phyloP scores from a whole-genome alignment of 1,139 yeast genomes.

The Blastobotrys ciferrii region DNA sequence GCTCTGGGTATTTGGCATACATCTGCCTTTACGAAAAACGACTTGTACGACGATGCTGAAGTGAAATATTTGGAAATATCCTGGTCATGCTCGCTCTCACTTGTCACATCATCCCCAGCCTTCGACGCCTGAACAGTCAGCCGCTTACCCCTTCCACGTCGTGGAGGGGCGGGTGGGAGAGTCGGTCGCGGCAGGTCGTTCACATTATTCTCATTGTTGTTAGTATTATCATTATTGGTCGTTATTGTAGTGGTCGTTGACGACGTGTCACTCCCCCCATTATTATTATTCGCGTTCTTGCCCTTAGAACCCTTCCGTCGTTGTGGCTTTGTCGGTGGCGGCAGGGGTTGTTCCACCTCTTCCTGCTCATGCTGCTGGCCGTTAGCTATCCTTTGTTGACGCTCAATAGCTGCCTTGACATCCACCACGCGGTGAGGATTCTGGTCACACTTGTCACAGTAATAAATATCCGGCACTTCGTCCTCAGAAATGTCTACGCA shows the following conservation, averaged over 20 bases:
- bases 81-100: slow-evolving; percentile 18
- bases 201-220: neutral
- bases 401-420: slow-evolving; percentile 46
- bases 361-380: slow-evolving; percentile 4
- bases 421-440: slow-evolving; percentile 49
- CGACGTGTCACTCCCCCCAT: neutral
- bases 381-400: slow-evolving; percentile 23
- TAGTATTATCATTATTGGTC: neutral
- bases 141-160: slow-evolving; percentile 18
- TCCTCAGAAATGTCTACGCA: slow-evolving; percentile 78
- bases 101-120: slow-evolving; percentile 8
- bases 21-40: slow-evolving; percentile 28
- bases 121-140: slow-evolving; percentile 21
- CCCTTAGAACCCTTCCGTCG: slow-evolving; percentile 1
- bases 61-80: slow-evolving; percentile 15
- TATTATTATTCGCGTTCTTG: neutral
- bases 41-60: slow-evolving; percentile 20
- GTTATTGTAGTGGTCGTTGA: neutral
- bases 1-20: slow-evolving; percentile 18
- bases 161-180: slow-evolving; percentile 19
- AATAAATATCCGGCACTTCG: slow-evolving; percentile 79
- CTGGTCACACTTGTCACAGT: slow-evolving; percentile 72
- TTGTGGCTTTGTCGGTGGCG: neutral
- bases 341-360: slow-evolving; percentile 6
- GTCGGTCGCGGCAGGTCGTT: slow-evolving; percentile 31